Evolutionary conservation across 106 monocot species (phyloP).

Genomic region (Hemerocallis citrina): DNA sequence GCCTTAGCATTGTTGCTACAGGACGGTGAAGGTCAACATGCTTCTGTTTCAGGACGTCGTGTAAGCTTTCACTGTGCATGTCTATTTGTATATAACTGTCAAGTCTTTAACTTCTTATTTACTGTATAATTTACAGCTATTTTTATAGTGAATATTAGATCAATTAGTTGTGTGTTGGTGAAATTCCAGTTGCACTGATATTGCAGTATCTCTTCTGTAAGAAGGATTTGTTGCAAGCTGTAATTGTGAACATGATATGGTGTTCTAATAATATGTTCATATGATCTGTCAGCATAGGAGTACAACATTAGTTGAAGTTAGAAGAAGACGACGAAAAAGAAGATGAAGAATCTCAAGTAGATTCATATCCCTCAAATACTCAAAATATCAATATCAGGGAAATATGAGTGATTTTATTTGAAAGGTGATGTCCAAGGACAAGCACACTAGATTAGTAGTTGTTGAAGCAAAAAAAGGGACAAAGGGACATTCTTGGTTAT

Average conservation of each 20-base stretch:
- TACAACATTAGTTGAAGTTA: not conserved
- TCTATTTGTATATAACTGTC: not conserved
- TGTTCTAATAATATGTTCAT: not conserved
- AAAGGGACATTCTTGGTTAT: too few species aligned
- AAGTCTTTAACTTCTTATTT: not conserved
- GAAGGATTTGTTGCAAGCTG: not conserved
- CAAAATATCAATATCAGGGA: not conserved
- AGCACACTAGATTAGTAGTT: too few species aligned
- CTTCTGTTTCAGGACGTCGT: constrained; percentile 5
- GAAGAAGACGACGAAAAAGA: not conserved
- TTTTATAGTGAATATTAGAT: not conserved
- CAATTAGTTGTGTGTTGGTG: too few species aligned
- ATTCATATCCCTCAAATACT: not conserved
- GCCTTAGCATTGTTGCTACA: constrained; percentile 46
- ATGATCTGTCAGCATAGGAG: not conserved
- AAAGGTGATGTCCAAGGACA: not conserved
- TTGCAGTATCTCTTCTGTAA: not conserved
- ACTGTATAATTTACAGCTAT: not conserved
- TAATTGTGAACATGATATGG: not conserved
- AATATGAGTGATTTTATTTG: not conserved
- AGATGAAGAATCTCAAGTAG: not conserved
- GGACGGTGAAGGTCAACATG: constrained; percentile 30
- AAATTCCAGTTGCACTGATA: not conserved
- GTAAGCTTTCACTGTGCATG: not conserved
- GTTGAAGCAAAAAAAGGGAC: too few species aligned